These are phyloP conservation scores for Trifolium fragiferum DNA, from an alignment of 306 rosid genomes.

Conservation along the genomic window DNA sequence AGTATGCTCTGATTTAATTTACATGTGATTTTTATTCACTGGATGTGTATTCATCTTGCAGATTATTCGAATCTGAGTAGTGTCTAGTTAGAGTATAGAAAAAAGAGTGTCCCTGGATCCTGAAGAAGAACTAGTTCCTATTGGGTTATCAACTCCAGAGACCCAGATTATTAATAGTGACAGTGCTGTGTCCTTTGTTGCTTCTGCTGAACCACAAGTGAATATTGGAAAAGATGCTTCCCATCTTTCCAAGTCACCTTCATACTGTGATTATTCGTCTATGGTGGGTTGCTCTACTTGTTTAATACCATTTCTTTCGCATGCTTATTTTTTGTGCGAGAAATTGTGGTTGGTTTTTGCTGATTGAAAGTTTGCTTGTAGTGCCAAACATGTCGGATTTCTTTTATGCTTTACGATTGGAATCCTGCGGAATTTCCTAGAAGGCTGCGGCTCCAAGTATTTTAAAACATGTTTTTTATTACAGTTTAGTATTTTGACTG, in stretches of 20 bases:
- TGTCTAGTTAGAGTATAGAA: slow-evolving; percentile 54
- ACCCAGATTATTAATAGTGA: slow-evolving; percentile 53
- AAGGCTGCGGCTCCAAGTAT: slow-evolving; percentile 97
- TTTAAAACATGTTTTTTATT: slow-evolving; percentile 66
- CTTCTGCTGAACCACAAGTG: slow-evolving; percentile 61
- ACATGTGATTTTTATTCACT: background rate
- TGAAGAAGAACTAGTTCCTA: slow-evolving; percentile 61
- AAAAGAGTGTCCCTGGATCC: slow-evolving; percentile 53
- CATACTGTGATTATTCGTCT: slow-evolving; percentile 69
- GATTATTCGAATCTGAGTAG: slow-evolving; percentile 58
- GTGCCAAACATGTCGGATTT: slow-evolving; percentile 98
- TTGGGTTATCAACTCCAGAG: slow-evolving; percentile 49
- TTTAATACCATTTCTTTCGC: slow-evolving; percentile 17
- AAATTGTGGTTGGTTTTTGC: slow-evolving; percentile 27
- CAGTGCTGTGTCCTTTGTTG: slow-evolving; percentile 50
- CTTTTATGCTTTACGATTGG: slow-evolving; percentile 97
- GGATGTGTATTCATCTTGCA: slow-evolving; percentile 43
- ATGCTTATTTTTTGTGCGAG: slow-evolving; percentile 12
- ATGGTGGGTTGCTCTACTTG: slow-evolving; percentile 59
- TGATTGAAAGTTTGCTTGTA: slow-evolving; percentile 61
- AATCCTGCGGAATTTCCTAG: slow-evolving; percentile 98
- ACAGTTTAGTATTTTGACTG: slow-evolving; percentile 74
- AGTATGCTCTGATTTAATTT: background rate
- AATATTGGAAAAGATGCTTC: slow-evolving; percentile 61
- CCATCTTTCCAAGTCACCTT: slow-evolving; percentile 61